phyloP scores from a whole-genome alignment of 2,329 filamentous ascomycete species.

The Colletotrichum sidae region DNA sequence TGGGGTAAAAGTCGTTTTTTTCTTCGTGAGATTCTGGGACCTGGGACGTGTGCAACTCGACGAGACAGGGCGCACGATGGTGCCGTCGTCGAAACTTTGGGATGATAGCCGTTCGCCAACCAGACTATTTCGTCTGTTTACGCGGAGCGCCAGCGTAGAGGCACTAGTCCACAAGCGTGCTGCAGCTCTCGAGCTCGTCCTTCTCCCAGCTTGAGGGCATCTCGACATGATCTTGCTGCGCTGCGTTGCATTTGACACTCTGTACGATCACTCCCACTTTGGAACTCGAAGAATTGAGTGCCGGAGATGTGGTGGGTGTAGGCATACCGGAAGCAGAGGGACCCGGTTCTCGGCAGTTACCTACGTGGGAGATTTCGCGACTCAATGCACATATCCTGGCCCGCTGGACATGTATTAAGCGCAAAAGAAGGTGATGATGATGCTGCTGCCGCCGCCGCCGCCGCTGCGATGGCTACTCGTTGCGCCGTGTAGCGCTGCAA shows the following conservation, averaged over 20 bases:
- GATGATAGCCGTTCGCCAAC: slow-evolving; percentile 31
- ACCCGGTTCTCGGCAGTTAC: slow-evolving; percentile 20
- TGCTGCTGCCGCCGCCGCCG: too few relatives aligned
- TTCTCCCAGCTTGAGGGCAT: slow-evolving; percentile 26
- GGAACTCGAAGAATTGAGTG: neutral
- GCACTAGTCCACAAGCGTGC: slow-evolving; percentile 5
- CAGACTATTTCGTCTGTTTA: slow-evolving; percentile 30
- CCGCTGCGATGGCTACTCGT: too few relatives aligned
- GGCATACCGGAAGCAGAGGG: slow-evolving; percentile 5
- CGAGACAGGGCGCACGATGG: slow-evolving; percentile 30
- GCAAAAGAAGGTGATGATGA: too few relatives aligned
- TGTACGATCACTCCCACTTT: slow-evolving; percentile 1
- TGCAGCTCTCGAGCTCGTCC: neutral
- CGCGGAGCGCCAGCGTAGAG: slow-evolving; percentile 7
- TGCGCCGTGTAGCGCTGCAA: neutral
- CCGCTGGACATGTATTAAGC: neutral
- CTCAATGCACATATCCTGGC: slow-evolving; percentile 29
- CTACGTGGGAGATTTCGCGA: slow-evolving; percentile 16
- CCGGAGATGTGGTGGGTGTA: slow-evolving; percentile 23
- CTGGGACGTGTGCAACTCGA: slow-evolving; percentile 33
- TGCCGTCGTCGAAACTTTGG: slow-evolving; percentile 32
- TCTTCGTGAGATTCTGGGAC: slow-evolving; percentile 16
- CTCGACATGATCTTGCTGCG: slow-evolving; percentile 9
- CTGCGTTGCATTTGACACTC: neutral
- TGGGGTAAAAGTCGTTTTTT: slow-evolving; percentile 28